Conservation (phyloP, 371 early-diverging fungal species). For the Lichtheimia ramosa region DNA sequence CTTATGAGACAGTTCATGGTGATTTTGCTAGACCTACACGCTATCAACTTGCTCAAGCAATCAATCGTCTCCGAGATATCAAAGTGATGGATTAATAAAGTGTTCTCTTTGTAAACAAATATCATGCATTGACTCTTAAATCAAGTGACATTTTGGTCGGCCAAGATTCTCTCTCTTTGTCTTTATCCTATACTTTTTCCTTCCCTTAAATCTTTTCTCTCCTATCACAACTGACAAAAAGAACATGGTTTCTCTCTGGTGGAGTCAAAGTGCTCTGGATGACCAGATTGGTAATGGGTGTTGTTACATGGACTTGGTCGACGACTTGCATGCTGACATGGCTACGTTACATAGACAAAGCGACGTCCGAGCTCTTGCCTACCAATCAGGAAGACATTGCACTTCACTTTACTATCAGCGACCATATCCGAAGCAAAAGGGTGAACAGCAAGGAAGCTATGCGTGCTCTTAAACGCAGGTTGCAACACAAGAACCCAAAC, state of each 20-base stretch:
- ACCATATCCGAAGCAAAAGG: constrained; percentile 87
- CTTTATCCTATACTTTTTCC: background rate
- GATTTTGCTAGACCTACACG: constrained; percentile 4
- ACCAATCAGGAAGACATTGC: constrained; percentile 82
- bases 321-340: background rate
- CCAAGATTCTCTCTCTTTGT: background rate
- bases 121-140: no score
- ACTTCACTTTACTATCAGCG: constrained; percentile 84
- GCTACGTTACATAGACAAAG: constrained; percentile 57
- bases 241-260: constrained; percentile 40
- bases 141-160: background rate
- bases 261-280: constrained; percentile 42
- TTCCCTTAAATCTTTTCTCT: background rate
- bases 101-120: no score
- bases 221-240: no score
- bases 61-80: constrained; percentile 6
- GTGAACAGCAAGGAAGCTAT: constrained; percentile 77
- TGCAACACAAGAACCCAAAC: constrained; percentile 88
- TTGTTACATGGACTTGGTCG: no score
- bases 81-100: background rate
- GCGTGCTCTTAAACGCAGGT: constrained; percentile 71
- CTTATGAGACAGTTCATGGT: background rate
- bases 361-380: constrained; percentile 90
- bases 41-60: constrained; percentile 9
- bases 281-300: constrained; percentile 35